Percentiles rank a stretch among this genome's conserved stretches.
These are phyloP conservation scores for Gracilaria vermiculophylla DNA, from an alignment of 23 red algal species.

Conservation along the genomic window DNA sequence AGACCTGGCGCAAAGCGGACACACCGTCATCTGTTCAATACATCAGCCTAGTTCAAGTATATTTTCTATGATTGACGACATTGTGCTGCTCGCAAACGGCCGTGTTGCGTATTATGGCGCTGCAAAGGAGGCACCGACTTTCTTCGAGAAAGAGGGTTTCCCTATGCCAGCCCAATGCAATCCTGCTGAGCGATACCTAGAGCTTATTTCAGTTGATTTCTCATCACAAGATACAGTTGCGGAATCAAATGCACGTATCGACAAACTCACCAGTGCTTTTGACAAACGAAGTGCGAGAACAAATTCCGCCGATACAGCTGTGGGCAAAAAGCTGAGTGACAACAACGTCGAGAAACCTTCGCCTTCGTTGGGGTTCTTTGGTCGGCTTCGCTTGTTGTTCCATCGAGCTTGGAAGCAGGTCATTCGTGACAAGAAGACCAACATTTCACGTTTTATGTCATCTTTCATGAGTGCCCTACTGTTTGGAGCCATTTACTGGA, in stretches of 20 bases:
- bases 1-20: slow-evolving; percentile 68
- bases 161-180: slow-evolving; percentile 36
- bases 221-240: slow-evolving; percentile 33
- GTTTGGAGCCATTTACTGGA: slow-evolving; percentile 91
- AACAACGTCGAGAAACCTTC: neutral
- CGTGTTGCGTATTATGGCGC: slow-evolving; percentile 73
- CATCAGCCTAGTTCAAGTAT: slow-evolving; percentile 88
- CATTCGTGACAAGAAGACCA: slow-evolving; percentile 75
- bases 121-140: slow-evolving; percentile 25
- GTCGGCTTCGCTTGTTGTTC: slow-evolving; percentile 64
- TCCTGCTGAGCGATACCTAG: slow-evolving; percentile 77
- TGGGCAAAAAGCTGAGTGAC: neutral
- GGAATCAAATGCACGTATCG: slow-evolving; percentile 51
- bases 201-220: slow-evolving; percentile 85
- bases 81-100: slow-evolving; percentile 82
- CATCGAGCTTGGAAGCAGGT: slow-evolving; percentile 79
- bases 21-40: slow-evolving; percentile 89
- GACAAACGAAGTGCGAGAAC: neutral
- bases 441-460: slow-evolving; percentile 75
- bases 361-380: slow-evolving; percentile 27
- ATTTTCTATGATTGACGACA: slow-evolving; percentile 91
- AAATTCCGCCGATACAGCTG: neutral
- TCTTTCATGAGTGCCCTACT: slow-evolving; percentile 79
- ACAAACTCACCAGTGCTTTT: slow-evolving; percentile 40
- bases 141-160: slow-evolving; percentile 76